These are phyloP conservation scores for Neonectria sp. DNA, from an alignment of 2,329 filamentous ascomycete species.

Conservation along the genomic window DNA sequence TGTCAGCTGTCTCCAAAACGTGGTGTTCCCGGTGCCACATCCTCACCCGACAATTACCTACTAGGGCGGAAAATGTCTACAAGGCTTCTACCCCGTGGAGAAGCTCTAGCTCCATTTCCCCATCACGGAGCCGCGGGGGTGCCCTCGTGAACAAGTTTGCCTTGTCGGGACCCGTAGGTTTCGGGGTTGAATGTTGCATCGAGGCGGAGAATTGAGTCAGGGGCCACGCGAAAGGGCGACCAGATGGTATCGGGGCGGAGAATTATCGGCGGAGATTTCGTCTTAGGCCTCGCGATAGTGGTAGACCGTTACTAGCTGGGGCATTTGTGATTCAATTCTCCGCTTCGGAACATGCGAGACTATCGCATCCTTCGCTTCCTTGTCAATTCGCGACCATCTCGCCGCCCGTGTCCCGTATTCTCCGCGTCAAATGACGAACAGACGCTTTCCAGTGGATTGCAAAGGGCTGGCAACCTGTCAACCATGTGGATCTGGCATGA, in stretches of 20 bases:
- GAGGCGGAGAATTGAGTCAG: conserved; percentile 33
- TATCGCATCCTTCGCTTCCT: neutral
- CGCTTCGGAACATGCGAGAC: neutral
- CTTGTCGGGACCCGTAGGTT: conserved; percentile 14
- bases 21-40: conserved; percentile 1
- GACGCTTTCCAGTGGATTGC: neutral
- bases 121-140: conserved; percentile 28
- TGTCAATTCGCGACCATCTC: conserved; percentile 2
- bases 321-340: neutral
- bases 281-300: neutral
- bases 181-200: neutral
- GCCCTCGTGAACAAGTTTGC: conserved; percentile 19
- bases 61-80: conserved; percentile 2
- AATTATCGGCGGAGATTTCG: neutral
- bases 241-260: conserved; percentile 12
- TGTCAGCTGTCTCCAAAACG: conserved; percentile 4
- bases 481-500: conserved; percentile 12
- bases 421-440: conserved; percentile 20
- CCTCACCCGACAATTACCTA: conserved; percentile 12
- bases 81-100: conserved; percentile 27
- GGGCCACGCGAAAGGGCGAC: no score
- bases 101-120: conserved; percentile 29
- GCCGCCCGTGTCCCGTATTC: neutral
- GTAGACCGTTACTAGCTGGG: neutral
- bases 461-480: conserved; percentile 2